A percentile compares a stretch with the other conserved stretches of the same genome.
Evolutionary conservation across 148 eudicot species (phyloP).

Genomic region (Cornus suecica): DNA sequence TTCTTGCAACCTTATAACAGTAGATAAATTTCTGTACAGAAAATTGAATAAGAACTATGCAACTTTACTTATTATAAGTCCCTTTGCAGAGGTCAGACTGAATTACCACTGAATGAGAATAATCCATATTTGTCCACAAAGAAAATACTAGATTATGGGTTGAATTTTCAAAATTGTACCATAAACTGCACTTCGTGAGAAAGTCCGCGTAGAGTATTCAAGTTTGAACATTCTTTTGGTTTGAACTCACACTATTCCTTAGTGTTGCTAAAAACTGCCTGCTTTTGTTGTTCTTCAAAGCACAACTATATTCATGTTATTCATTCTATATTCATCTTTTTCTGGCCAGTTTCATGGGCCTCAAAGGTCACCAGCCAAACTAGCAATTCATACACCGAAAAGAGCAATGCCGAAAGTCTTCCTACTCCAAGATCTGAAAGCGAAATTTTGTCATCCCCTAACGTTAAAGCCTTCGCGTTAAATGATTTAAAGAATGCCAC

Average conservation of each 20-base stretch:
- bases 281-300: background rate
- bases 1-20: too few relatives aligned
- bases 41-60: background rate
- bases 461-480: slow-evolving; percentile 26
- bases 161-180: background rate
- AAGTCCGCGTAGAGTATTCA: background rate
- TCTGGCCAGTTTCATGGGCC: slow-evolving; percentile 33
- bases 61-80: too few relatives aligned
- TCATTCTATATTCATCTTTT: background rate
- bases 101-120: too few relatives aligned
- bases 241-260: background rate
- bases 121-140: too few relatives aligned
- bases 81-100: too few relatives aligned
- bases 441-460: slow-evolving; percentile 30
- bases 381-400: slow-evolving; percentile 40
- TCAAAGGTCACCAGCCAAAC: slow-evolving; percentile 46
- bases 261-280: background rate
- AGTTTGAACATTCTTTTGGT: background rate
- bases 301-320: background rate
- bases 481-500: slow-evolving; percentile 32
- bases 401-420: slow-evolving; percentile 41
- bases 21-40: background rate
- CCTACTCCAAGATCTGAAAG: slow-evolving; percentile 49
- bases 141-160: background rate
- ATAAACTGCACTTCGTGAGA: background rate